Evolutionary conservation across 495 filamentous ascomycete species (phyloP).

Genomic region (Neurospora tetraspora): DNA sequence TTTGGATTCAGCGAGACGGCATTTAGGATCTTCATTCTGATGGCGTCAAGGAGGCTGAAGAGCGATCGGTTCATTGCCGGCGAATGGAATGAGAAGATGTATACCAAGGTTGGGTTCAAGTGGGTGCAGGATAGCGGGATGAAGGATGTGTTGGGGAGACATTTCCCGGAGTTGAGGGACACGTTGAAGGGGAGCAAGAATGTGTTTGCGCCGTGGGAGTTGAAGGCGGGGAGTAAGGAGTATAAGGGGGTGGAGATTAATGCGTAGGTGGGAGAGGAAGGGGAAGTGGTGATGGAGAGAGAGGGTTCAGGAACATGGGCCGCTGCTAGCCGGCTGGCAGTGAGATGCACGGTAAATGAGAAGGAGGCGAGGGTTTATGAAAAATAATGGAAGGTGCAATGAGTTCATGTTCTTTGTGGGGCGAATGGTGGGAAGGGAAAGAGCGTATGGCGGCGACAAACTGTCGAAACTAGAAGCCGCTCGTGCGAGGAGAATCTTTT

Average conservation of each 20-base stretch:
- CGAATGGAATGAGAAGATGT: conserved; percentile 23
- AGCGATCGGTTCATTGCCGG: conserved; percentile 33
- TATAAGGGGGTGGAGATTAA: conserved; percentile 23
- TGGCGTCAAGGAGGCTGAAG: conserved; percentile 29
- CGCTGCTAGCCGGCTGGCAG: not conserved
- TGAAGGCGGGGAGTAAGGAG: conserved; percentile 13
- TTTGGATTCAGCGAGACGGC: conserved; percentile 37
- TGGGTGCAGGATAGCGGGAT: conserved; percentile 31
- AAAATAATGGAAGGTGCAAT: not conserved
- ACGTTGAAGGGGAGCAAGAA: conserved; percentile 18
- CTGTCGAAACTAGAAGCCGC: not conserved
- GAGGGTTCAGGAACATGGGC: not conserved
- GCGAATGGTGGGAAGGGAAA: not conserved
- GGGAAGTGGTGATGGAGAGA: not conserved
- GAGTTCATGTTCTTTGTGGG: not conserved
- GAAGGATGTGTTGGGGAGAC: conserved; percentile 22
- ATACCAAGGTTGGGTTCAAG: conserved; percentile 28
- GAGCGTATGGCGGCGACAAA: not conserved
- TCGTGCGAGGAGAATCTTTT: not conserved
- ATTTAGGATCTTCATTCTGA: conserved; percentile 30
- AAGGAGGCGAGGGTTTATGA: not conserved
- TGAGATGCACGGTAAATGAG: not conserved
- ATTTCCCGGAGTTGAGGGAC: conserved; percentile 25
- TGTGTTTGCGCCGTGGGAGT: conserved; percentile 31
- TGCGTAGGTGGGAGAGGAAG: not conserved